phyloP scores from a whole-genome alignment of 495 filamentous ascomycete genomes.

The Lindgomyces ingoldianus region DNA sequence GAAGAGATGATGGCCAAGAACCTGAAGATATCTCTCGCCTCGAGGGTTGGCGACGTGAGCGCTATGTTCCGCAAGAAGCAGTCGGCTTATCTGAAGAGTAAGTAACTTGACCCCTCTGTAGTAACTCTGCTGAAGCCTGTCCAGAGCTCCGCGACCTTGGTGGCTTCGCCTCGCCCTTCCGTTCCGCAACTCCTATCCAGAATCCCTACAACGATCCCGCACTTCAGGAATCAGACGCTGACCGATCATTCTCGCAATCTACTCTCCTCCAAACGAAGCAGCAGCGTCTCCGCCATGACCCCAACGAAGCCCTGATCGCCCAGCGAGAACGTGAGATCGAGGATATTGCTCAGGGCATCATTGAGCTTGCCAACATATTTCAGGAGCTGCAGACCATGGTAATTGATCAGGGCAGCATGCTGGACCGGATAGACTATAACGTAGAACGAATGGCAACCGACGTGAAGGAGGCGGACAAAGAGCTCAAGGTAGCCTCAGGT shows the following conservation, averaged over 20 bases:
- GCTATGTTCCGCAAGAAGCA: constrained; percentile 94
- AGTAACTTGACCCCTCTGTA: constrained; percentile 22
- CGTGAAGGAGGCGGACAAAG: constrained; percentile 88
- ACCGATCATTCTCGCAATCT: constrained; percentile 87
- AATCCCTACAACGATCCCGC: constrained; percentile 76
- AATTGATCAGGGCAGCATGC: constrained; percentile 96
- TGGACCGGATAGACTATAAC: constrained; percentile 98
- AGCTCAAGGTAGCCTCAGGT: constrained; percentile 78
- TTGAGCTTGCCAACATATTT: constrained; percentile 94
- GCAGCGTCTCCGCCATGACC: constrained; percentile 63
- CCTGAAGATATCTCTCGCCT: constrained; percentile 85
- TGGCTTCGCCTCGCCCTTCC: constrained; percentile 61
- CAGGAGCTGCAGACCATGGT: constrained; percentile 94
- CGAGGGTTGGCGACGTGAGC: constrained; percentile 88
- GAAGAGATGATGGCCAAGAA: constrained; percentile 97
- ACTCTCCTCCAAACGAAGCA: constrained; percentile 73
- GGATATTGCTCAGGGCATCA: constrained; percentile 95
- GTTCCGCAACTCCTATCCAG: constrained; percentile 63
- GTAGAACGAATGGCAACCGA: constrained; percentile 88
- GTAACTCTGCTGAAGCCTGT: constrained; percentile 13
- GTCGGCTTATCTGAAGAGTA: constrained; percentile 93
- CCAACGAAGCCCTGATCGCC: constrained; percentile 81
- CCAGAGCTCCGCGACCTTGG: constrained; percentile 82
- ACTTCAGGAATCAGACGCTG: constrained; percentile 83
- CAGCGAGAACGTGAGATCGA: constrained; percentile 97